phyloP scores from a whole-genome alignment of 768 basidiomycete genomes.

The Russula ochroleuca region DNA sequence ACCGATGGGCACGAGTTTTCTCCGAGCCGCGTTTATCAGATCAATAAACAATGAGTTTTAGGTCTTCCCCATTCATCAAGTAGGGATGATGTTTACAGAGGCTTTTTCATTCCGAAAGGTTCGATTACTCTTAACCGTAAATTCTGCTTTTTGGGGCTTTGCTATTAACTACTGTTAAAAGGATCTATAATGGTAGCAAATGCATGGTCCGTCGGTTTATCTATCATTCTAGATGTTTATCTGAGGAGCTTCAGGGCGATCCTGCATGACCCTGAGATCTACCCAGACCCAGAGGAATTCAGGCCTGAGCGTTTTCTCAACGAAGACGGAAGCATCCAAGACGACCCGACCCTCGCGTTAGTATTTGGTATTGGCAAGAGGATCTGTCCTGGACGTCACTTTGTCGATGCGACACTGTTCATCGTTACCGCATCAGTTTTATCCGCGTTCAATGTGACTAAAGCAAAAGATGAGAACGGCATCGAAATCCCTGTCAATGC shows the following conservation, averaged over 20 bases:
- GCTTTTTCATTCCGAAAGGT: slow-evolving; percentile 32
- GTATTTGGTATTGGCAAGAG: background rate
- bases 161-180: background rate
- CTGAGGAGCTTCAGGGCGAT: slow-evolving; percentile 12
- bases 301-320: slow-evolving; percentile 22
- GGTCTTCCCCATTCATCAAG: slow-evolving; percentile 28
- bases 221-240: background rate
- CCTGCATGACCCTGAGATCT: slow-evolving; percentile 13
- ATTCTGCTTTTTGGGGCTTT: background rate
- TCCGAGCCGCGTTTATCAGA: too few relatives aligned
- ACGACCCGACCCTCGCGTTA: background rate
- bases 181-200: slow-evolving; percentile 28
- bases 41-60: background rate
- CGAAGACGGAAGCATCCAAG: slow-evolving; percentile 9
- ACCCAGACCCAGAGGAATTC: slow-evolving; percentile 22
- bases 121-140: background rate
- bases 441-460: background rate
- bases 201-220: slow-evolving; percentile 27
- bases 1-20: slow-evolving; percentile 3
- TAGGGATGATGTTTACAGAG: slow-evolving; percentile 30
- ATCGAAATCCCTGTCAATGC: background rate
- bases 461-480: background rate
- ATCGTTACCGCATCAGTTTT: background rate
- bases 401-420: background rate
- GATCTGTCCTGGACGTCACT: background rate